These are phyloP conservation scores for Trichoderma harzianum DNA, from an alignment of 2,329 filamentous ascomycete species.

Conservation along the genomic window DNA sequence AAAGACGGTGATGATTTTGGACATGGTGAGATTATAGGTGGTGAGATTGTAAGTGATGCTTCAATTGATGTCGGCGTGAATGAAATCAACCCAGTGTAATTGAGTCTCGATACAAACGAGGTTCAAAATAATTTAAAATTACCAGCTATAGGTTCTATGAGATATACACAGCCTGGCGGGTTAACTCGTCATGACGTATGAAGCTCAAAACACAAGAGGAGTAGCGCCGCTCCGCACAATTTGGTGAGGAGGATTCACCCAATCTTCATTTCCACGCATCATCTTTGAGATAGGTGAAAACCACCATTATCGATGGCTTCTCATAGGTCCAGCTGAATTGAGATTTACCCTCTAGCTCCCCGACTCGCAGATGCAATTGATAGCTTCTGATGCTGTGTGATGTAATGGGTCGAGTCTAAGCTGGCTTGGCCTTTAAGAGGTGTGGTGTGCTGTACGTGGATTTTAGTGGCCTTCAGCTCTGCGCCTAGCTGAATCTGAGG, in stretches of 20 bases:
- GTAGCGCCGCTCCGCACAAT: neutral
- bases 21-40: conserved; percentile 27
- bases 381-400: neutral
- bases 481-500: neutral
- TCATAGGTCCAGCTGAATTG: neutral
- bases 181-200: conserved; percentile 1
- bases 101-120: neutral
- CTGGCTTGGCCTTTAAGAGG: neutral
- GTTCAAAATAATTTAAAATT: neutral
- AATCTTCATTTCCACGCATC: neutral
- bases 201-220: neutral
- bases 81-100: neutral
- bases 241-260: neutral
- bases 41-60: neutral
- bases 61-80: neutral
- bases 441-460: neutral
- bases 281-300: neutral
- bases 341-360: neutral
- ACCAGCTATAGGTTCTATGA: neutral
- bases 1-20: conserved; percentile 43
- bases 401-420: conserved; percentile 12
- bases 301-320: neutral
- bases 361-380: neutral
- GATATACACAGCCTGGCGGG: neutral
- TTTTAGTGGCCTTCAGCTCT: conserved; percentile 1